Conservation (phyloP, 2,329 filamentous ascomycete genomes). For the Macrophomina pseudophaseolina region DNA sequence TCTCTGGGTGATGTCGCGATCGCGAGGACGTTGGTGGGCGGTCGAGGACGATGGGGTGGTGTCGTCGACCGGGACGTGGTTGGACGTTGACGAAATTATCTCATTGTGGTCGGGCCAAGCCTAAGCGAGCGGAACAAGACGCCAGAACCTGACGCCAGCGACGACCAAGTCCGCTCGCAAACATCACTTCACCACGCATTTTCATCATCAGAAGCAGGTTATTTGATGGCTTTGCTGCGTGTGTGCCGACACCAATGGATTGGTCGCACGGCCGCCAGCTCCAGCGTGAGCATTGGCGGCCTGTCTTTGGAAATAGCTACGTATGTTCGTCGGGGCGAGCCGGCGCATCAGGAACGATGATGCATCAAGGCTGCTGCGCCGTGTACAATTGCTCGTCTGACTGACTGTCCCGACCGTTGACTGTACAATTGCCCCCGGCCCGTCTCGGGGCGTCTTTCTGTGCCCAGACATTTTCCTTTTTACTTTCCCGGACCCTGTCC, state of each 20-base stretch:
- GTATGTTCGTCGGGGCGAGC: conserved; percentile 24
- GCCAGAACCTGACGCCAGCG: background rate
- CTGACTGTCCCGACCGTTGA: background rate
- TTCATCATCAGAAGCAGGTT: background rate
- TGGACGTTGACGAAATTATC: conserved; percentile 27
- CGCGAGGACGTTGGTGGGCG: conserved; percentile 16
- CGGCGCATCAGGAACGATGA: conserved; percentile 19
- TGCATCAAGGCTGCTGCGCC: conserved; percentile 16
- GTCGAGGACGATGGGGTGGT: conserved; percentile 12
- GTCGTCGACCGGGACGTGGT: conserved; percentile 24
- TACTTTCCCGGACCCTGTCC: conserved; percentile 1
- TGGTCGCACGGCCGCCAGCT: conserved; percentile 19
- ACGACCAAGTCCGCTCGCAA: background rate
- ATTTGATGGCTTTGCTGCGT: background rate
- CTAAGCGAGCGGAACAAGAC: conserved; percentile 27
- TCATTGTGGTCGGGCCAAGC: conserved; percentile 28
- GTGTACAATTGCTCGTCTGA: conserved; percentile 17
- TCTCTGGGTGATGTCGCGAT: conserved; percentile 34
- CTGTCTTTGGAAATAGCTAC: conserved; percentile 21
- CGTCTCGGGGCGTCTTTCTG: conserved; percentile 17
- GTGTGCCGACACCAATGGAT: background rate
- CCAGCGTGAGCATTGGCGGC: background rate
- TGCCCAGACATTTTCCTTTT: conserved; percentile 6
- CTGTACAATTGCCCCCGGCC: background rate
- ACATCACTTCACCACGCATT: background rate